These are phyloP conservation scores for Fomitopsis schrenkii DNA, from an alignment of 1,284 basidiomycete genomes.

Conservation along the genomic window DNA sequence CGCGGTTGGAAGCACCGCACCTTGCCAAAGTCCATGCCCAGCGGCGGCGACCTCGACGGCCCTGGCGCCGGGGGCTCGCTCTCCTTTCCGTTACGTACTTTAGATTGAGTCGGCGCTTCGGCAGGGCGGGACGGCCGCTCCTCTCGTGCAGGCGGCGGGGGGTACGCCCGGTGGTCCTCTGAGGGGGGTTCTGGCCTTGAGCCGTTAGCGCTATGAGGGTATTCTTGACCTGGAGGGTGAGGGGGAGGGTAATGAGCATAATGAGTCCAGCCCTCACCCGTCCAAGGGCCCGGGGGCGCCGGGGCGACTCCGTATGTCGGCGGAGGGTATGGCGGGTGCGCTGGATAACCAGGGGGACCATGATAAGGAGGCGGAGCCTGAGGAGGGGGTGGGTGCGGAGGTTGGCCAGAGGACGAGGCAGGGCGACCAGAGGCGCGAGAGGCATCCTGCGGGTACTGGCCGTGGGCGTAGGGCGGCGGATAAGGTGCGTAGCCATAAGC, in stretches of 20 bases:
- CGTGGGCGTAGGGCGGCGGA: slow-evolving; percentile 34
- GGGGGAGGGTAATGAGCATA: slow-evolving; percentile 23
- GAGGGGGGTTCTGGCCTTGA: slow-evolving; percentile 27
- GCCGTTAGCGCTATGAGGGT: slow-evolving; percentile 28
- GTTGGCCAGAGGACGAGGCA: slow-evolving; percentile 37
- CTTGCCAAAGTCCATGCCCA: slow-evolving; percentile 49
- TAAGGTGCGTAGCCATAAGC: slow-evolving; percentile 51
- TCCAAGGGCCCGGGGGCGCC: slow-evolving; percentile 29
- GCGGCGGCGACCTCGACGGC: slow-evolving; percentile 12
- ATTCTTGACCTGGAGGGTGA: slow-evolving; percentile 22
- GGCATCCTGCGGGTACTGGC: slow-evolving; percentile 34
- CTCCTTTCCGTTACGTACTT: slow-evolving; percentile 23
- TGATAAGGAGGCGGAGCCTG: slow-evolving; percentile 26
- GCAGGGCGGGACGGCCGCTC: slow-evolving; percentile 20
- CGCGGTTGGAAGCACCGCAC: slow-evolving; percentile 26
- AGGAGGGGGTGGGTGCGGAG: slow-evolving; percentile 28
- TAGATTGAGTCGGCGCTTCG: slow-evolving; percentile 13
- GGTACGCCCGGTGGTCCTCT: slow-evolving; percentile 20
- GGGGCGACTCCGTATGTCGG: slow-evolving; percentile 30
- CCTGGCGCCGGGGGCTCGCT: slow-evolving; percentile 18
- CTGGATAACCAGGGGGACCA: slow-evolving; percentile 21
- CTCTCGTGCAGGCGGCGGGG: slow-evolving; percentile 22
- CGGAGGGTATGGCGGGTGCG: slow-evolving; percentile 26
- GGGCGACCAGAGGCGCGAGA: slow-evolving; percentile 33
- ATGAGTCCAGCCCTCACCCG: slow-evolving; percentile 27